A percentile compares a stretch with the other conserved stretches of the same genome.
phyloP scores from a whole-genome alignment of 768 basidiomycete species.

The Rhizopogon vulgaris region DNA sequence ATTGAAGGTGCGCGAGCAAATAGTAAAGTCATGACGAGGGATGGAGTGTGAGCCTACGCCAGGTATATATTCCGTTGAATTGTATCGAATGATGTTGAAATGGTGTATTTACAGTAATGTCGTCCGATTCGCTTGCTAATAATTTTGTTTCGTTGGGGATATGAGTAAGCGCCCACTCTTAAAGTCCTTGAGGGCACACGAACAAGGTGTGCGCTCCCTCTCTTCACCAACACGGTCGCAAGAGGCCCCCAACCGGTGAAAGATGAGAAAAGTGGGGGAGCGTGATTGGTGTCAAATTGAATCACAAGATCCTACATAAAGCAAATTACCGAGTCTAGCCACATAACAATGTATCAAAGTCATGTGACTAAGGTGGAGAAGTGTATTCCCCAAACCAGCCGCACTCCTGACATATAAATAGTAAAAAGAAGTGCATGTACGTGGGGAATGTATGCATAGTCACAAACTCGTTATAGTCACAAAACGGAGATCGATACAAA shows the following conservation, averaged over 20 bases:
- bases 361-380: constrained; percentile 8
- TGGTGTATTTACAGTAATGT: neutral
- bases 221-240: neutral
- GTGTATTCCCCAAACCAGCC: neutral
- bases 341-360: constrained; percentile 6
- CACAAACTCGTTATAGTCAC: too few species aligned
- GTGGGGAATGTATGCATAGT: constrained; percentile 8
- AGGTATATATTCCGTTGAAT: constrained; percentile 14
- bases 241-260: neutral
- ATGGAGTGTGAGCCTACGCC: neutral
- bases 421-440: constrained; percentile 4
- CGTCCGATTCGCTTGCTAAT: constrained; percentile 3
- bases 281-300: neutral
- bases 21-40: constrained; percentile 12
- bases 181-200: neutral
- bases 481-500: too few species aligned
- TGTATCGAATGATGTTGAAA: constrained; percentile 12
- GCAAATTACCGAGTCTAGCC: neutral
- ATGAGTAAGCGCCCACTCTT: neutral
- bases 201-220: neutral
- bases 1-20: constrained; percentile 8
- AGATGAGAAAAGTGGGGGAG: neutral
- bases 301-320: too few species aligned
- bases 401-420: constrained; percentile 6
- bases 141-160: constrained; percentile 4